A percentile compares a stretch with the other conserved stretches of the same genome.
These are phyloP conservation scores for Plasmodium cynomolgi DNA, from an alignment of 169 alveolate genomes.

Conservation along the genomic window DNA sequence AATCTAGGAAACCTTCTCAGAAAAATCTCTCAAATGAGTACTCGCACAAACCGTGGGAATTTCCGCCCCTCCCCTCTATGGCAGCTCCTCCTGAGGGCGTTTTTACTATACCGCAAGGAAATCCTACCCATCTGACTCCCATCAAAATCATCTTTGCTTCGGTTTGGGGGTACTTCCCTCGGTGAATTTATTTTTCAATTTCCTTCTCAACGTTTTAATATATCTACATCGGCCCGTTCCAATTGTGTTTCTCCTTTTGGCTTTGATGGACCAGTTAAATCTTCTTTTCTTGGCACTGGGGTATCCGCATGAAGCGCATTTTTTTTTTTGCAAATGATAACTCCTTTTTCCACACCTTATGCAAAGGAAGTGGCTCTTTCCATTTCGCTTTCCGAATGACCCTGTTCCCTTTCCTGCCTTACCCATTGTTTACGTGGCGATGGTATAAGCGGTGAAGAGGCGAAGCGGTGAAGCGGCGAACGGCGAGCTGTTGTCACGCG, in stretches of 20 bases:
- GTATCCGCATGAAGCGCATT: conserved; percentile 97
- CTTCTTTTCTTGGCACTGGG: conserved; percentile 95
- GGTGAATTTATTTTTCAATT: conserved; percentile 96
- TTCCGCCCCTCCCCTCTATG: neutral
- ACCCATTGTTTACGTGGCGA: conserved; percentile 85
- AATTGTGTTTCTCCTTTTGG: conserved; percentile 94
- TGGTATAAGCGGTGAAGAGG: neutral
- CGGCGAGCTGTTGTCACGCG: neutral
- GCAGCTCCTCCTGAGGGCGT: neutral
- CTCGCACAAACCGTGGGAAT: neutral
- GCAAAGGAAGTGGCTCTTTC: conserved; percentile 97
- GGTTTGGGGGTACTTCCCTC: conserved; percentile 93
- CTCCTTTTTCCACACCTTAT: conserved; percentile 96
- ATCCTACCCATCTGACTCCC: neutral
- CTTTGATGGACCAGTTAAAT: conserved; percentile 97
- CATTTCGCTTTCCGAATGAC: conserved; percentile 96
- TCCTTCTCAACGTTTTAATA: conserved; percentile 94
- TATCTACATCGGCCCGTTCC: conserved; percentile 98
- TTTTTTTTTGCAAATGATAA: conserved; percentile 94
- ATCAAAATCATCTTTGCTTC: conserved; percentile 62
- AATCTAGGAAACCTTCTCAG: neutral
- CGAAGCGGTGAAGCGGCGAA: neutral
- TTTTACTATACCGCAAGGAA: neutral
- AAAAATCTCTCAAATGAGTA: neutral
- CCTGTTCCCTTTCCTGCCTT: conserved; percentile 97